Base-by-base conservation (phyloP, 345 rosid genomes). In the Hevea brasiliensis region DNA sequence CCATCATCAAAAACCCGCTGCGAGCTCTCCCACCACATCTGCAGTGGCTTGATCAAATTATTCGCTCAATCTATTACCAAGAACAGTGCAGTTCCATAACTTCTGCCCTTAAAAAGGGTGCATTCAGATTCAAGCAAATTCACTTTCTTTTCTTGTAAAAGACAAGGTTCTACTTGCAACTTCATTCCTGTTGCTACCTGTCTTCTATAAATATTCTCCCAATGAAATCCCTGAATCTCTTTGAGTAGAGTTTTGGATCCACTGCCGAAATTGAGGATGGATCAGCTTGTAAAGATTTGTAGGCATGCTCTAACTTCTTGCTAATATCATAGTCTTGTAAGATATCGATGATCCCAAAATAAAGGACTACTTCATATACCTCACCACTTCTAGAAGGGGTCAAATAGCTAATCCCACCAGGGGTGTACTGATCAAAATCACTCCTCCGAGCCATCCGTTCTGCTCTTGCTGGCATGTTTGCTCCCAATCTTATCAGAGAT, bases 391-490 rank as follows among this genome's bases (percentile, higher is more conserved):
- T 83, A 13, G 88, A 83, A 61, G 88, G 81, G 40, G 83, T 80
- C 65, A 72, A 62, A 45, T 88, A 85, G 77, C 85, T 81, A 9
- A 85, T 78, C 72, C 97, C 97, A 60, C 94, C 92, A 15, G 84
- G 80, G 0, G 89, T 83, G 73, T 91, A 89, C 65, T 88, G 98
- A 80, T 91, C 99, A 76, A 87, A 92, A 61, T 95, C 97, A 13
- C 98, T 95, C 80, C 89, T 87, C 73, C 98, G 81, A 15, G 87
- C 85, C 88, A 89, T 86, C 64, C 82, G 62, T 76, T 92, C 98
- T 48, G 93, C 99, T 81, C 96, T 85, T 58, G 97, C 99, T n/a
- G 99, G 99, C 98, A 91, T 92, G 82, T 95, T 95, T 54, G 97
- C 96, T 13, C 99, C 99, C 65, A 95, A 72, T 65, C 99, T 78